Base-by-base conservation (phyloP, 257 asterid species). In the Nicotiana otophora region DNA sequence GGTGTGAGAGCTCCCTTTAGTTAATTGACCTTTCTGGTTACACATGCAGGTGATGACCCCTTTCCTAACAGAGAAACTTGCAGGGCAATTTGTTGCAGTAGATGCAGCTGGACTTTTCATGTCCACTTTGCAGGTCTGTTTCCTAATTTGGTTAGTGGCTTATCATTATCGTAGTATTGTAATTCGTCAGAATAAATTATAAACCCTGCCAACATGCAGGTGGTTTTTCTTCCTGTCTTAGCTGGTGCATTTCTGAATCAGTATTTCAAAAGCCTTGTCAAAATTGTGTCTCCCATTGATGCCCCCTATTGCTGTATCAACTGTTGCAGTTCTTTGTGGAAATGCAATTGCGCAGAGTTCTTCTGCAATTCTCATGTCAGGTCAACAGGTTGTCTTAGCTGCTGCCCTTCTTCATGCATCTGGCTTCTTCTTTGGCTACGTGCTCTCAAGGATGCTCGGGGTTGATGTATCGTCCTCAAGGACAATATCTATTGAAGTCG, bases 291-390 rank as follows among this genome's bases (percentile, higher is more conserved):
- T 81, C 98, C 98, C 98, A 0, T 11, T 95, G 85, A 95, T 95
- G 98, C 98, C 98, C 11, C 96, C 98, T 14, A 88, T 95, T 11
- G 97, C 98, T 68, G 98, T 95, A 65, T 89, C 92, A 81, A 95
- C 98, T 19, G 98, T 95, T 10, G 98, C 98, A 5, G 78, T 93
- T 83, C 98, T 95, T 23, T 95, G 98, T 80, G 98, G 98, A 54
- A 89, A 92, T 76, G 98, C 98, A 62, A 95, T 95, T 65, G 98
- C 98, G 60, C 93, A 88, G 91, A 93, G 97, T 84, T 90, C 98
- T 83, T 91, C 98, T 5, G 96, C 96, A 20, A 95, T 95, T 84
- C 97, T 95, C 72, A 87, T 85, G 90, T 93, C 97, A 12, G 98
- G 98, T 61, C 89, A 51, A 58, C 93, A 87, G 81, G 93, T 89